These are phyloP conservation scores for Hansenula sp. DNA, from an alignment of 1,139 yeast species.

Conservation along the genomic window DNA sequence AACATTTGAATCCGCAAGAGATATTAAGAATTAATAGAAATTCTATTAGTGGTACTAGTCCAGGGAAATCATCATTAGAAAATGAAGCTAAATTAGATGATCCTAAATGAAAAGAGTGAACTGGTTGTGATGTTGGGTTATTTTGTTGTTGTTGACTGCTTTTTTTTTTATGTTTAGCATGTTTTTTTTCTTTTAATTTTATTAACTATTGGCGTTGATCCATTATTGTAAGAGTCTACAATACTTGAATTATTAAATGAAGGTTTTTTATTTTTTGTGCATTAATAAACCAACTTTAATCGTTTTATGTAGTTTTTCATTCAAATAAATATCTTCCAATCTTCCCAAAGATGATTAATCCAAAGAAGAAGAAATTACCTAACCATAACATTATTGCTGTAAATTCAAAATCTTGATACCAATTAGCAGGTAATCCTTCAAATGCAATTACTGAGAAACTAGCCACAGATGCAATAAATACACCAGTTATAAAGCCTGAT, in stretches of 20 bases:
- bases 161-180: too few relatives aligned
- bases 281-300: too few relatives aligned
- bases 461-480: conserved; percentile 8
- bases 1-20: conserved; percentile 4
- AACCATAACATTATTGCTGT: conserved; percentile 36
- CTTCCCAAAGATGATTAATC: conserved; percentile 65
- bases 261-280: too few relatives aligned
- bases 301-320: background rate
- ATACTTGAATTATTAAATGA: too few relatives aligned
- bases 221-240: too few relatives aligned
- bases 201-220: too few relatives aligned
- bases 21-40: conserved; percentile 2
- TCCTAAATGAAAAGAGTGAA: background rate
- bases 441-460: conserved; percentile 5
- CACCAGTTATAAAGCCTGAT: conserved; percentile 17
- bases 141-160: background rate
- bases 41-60: conserved; percentile 8
- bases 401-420: conserved; percentile 12
- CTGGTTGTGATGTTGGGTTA: background rate
- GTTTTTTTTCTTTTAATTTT: too few relatives aligned
- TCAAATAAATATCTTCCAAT: conserved; percentile 43
- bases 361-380: conserved; percentile 61
- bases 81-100: conserved; percentile 16
- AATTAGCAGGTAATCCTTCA: conserved; percentile 11
- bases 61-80: conserved; percentile 14